These are phyloP conservation scores for Pseudogymnoascus destructans DNA, from an alignment of 2,329 filamentous ascomycete genomes.

Conservation along the genomic window DNA sequence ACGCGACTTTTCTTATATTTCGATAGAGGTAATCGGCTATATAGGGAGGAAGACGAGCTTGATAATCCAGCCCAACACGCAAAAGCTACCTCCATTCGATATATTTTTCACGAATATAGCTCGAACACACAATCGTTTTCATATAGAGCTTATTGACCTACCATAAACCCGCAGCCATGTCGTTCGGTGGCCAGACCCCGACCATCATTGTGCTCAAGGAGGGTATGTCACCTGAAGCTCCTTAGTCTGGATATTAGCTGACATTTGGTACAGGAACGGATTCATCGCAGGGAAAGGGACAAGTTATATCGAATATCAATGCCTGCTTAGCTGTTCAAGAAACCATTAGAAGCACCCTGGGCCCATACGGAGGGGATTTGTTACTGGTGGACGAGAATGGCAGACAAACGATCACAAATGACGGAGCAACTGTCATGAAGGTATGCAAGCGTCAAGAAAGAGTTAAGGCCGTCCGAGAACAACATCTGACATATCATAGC, in stretches of 20 bases:
- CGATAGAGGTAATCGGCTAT: conserved; percentile 8
- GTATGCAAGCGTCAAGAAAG: conserved; percentile 31
- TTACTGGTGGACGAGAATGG: conserved; percentile 94
- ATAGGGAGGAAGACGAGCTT: conserved; percentile 6
- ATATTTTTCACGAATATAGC: conserved; percentile 8
- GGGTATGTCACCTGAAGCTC: conserved; percentile 45
- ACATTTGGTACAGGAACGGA: conserved; percentile 61
- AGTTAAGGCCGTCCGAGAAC: background rate
- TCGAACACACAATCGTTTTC: background rate
- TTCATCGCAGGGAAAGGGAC: conserved; percentile 89
- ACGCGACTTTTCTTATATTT: conserved; percentile 10
- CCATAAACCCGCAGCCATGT: conserved; percentile 43
- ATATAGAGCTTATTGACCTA: conserved; percentile 1
- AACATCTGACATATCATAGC: conserved; percentile 35
- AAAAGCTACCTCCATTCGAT: conserved; percentile 2
- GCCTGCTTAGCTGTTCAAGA: conserved; percentile 91
- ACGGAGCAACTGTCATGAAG: conserved; percentile 99
- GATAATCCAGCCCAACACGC: conserved; percentile 6
- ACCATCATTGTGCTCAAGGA: conserved; percentile 98
- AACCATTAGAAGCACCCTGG: conserved; percentile 90
- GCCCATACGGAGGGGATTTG: conserved; percentile 92
- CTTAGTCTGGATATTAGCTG: conserved; percentile 13
- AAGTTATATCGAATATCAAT: conserved; percentile 97
- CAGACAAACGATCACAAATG: conserved; percentile 94
- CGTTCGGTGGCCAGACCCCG: conserved; percentile 92